Percentiles rank a stretch among this genome's conserved stretches.
Evolutionary conservation across 352 stramenopile species (phyloP).

Genomic region (Phytophthora cryptogea): DNA sequence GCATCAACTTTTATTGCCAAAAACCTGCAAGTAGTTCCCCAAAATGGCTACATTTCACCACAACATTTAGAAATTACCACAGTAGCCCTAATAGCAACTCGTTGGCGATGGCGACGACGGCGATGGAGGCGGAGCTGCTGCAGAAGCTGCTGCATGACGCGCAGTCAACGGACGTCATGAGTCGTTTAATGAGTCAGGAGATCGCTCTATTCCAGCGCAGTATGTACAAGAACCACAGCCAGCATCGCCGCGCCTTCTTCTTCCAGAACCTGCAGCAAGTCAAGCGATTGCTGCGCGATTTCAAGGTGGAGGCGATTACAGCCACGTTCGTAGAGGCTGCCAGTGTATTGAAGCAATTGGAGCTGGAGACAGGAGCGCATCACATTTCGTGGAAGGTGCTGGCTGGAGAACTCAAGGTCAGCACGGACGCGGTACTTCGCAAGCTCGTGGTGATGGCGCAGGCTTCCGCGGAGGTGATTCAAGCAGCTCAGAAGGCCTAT

Average conservation of each 20-base stretch:
- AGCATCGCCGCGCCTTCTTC: constrained; percentile 83
- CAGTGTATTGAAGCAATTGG: constrained; percentile 50
- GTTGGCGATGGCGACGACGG: constrained; percentile 14
- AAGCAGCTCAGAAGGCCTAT: constrained; percentile 75
- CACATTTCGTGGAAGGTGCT: constrained; percentile 83
- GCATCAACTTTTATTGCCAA: too few species aligned
- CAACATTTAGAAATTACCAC: constrained; percentile 4
- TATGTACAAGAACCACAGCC: constrained; percentile 91
- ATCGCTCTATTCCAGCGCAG: constrained; percentile 67
- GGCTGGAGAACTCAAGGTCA: constrained; percentile 59
- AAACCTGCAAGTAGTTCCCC: too few species aligned
- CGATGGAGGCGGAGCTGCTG: constrained; percentile 33
- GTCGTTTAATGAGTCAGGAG: constrained; percentile 57
- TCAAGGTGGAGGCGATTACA: constrained; percentile 45
- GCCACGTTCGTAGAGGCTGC: constrained; percentile 44
- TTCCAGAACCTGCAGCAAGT: constrained; percentile 83
- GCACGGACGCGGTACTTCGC: constrained; percentile 52
- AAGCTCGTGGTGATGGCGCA: constrained; percentile 42
- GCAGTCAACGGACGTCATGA: constrained; percentile 37
- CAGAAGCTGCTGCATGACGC: constrained; percentile 46
- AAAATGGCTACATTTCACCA: not conserved
- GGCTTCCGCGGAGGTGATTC: constrained; percentile 46
- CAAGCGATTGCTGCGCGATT: constrained; percentile 63
- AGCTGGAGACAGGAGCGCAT: constrained; percentile 53
- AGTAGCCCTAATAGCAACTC: not conserved